Percentiles rank a stretch among this genome's conserved stretches.
Conservation (phyloP, 805 yeast genomes). For the Wickerhamomyces alni region DNA sequence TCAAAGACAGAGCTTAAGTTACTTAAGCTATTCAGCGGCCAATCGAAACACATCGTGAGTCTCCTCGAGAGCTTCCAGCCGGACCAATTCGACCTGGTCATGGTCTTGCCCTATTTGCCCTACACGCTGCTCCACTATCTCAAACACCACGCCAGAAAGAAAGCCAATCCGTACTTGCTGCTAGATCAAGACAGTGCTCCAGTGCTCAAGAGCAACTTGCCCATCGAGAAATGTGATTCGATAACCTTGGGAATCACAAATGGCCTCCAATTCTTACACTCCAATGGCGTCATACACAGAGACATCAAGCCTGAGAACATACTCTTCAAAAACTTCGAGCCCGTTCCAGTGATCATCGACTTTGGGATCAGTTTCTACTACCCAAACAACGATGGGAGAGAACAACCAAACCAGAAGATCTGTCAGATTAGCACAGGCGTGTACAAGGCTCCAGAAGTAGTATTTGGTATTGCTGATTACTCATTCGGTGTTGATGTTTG, state of each 20-base stretch:
- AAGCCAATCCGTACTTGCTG: constrained; percentile 28
- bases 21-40: constrained; percentile 20
- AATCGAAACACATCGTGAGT: constrained; percentile 13
- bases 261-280: constrained; percentile 61
- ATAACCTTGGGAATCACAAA: constrained; percentile 33
- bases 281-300: constrained; percentile 77
- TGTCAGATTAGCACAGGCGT: constrained; percentile 59
- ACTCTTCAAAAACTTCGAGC: constrained; percentile 36
- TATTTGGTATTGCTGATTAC: constrained; percentile 55
- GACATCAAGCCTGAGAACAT: constrained; percentile 87
- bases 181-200: not conserved
- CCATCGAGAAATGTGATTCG: constrained; percentile 11
- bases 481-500: constrained; percentile 59
- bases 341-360: constrained; percentile 32
- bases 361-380: constrained; percentile 33
- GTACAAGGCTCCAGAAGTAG: constrained; percentile 70
- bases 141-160: constrained; percentile 22
- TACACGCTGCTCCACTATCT: constrained; percentile 31
- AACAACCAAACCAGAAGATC: constrained; percentile 34
- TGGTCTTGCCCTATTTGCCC: constrained; percentile 37
- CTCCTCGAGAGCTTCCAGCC: constrained; percentile 20
- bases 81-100: constrained; percentile 29
- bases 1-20: constrained; percentile 40
- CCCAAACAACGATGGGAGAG: constrained; percentile 58
- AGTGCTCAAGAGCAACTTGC: constrained; percentile 11